Percentiles rank a stretch among this genome's conserved stretches.
These are phyloP conservation scores for Verticillium alfalfae DNA, from an alignment of 2,329 filamentous ascomycete genomes.

Conservation along the genomic window DNA sequence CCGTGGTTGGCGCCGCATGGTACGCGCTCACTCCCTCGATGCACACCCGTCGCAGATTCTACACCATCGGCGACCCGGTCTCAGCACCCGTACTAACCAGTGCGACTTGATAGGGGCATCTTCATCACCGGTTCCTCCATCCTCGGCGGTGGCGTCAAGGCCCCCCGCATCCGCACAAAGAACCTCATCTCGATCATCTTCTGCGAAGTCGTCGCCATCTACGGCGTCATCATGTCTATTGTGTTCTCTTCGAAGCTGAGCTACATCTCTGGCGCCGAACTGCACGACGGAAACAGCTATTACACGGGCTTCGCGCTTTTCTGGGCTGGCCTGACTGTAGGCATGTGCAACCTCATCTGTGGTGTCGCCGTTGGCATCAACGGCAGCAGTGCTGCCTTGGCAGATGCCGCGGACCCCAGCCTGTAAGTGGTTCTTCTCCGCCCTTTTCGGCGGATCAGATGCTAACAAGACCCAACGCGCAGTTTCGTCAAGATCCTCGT, in stretches of 20 bases:
- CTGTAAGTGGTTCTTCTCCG: constrained; percentile 55
- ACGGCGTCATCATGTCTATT: constrained; percentile 99
- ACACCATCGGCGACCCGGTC: background rate
- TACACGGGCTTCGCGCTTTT: constrained; percentile 95
- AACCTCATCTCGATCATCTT: constrained; percentile 99
- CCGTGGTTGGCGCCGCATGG: constrained; percentile 96
- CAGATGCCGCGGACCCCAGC: constrained; percentile 86
- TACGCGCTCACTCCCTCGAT: constrained; percentile 34
- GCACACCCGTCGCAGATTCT: background rate
- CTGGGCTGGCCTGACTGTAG: constrained; percentile 92
- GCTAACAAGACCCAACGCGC: background rate
- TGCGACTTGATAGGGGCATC: constrained; percentile 68
- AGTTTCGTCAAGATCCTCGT: constrained; percentile 99
- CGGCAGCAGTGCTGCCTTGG: constrained; percentile 90
- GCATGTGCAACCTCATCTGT: constrained; percentile 92
- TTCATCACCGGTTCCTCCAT: constrained; percentile 98
- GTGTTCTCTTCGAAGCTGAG: constrained; percentile 89
- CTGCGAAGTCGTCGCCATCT: constrained; percentile 99
- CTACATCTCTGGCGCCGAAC: constrained; percentile 54
- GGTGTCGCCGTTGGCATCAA: constrained; percentile 98
- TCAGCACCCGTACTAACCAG: constrained; percentile 3
- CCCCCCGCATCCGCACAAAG: constrained; percentile 96
- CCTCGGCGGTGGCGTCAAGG: constrained; percentile 91
- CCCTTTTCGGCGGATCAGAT: background rate
- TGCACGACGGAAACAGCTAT: constrained; percentile 74